Percentiles rank a stretch among this genome's conserved stretches.
Evolutionary conservation across 257 asterid species (phyloP).

Genomic region (Fraxinus quadrangulata): DNA sequence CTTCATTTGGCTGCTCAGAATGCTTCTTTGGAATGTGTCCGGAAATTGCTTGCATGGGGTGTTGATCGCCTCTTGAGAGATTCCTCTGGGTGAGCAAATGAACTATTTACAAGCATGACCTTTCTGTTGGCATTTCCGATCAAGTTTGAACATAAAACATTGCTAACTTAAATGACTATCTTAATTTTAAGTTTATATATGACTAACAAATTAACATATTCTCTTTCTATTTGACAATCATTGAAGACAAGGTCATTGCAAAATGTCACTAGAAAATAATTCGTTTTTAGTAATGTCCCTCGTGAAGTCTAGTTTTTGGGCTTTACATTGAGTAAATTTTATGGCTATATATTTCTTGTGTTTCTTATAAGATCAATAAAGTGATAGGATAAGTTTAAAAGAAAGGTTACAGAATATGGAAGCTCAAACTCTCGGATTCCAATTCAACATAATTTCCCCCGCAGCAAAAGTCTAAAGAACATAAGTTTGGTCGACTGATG

Average conservation of each 20-base stretch:
- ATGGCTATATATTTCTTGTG: background rate
- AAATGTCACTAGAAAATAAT: background rate
- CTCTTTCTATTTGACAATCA: background rate
- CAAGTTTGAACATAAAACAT: background rate
- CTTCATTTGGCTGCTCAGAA: constrained; percentile 86
- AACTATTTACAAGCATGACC: background rate
- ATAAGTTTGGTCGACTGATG: too few species aligned
- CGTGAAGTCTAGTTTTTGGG: background rate
- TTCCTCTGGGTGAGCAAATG: constrained; percentile 59
- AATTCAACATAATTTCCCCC: too few species aligned
- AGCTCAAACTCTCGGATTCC: background rate
- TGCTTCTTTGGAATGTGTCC: constrained; percentile 82
- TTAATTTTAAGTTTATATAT: background rate
- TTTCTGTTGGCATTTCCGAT: background rate
- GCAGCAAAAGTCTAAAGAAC: too few species aligned
- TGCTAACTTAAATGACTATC: background rate
- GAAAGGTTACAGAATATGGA: background rate
- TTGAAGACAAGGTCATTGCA: background rate
- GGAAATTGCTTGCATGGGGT: constrained; percentile 80
- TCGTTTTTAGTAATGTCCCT: background rate
- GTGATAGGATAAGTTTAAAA: background rate
- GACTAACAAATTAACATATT: background rate
- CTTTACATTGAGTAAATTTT: background rate
- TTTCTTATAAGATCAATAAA: background rate
- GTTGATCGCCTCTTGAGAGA: constrained; percentile 77